These are phyloP conservation scores for Globisporangium yorkense DNA, from an alignment of 352 stramenopile species.

Conservation along the genomic window DNA sequence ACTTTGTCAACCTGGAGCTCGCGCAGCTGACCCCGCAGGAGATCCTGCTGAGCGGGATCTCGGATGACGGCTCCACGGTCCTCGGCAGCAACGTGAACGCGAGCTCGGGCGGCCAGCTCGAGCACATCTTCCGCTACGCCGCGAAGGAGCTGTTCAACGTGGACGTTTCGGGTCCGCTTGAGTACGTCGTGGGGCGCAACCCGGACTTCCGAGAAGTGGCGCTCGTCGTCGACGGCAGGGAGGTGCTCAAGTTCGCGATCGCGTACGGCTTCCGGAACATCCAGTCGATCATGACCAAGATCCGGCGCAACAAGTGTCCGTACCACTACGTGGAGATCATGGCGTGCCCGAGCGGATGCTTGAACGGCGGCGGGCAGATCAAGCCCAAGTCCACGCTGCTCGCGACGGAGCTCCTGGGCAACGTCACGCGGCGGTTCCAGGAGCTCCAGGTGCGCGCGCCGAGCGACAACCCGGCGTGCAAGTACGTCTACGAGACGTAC, in stretches of 20 bases:
- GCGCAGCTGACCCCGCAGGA: slow-evolving; percentile 63
- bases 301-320: slow-evolving; percentile 84
- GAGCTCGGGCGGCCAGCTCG: slow-evolving; percentile 85
- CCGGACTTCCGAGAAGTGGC: slow-evolving; percentile 84
- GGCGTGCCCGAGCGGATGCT: slow-evolving; percentile 96
- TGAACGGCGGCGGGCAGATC: slow-evolving; percentile 96
- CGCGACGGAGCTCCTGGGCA: slow-evolving; percentile 47
- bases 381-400: slow-evolving; percentile 58
- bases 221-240: slow-evolving; percentile 61
- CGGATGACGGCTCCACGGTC: slow-evolving; percentile 40
- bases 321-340: slow-evolving; percentile 99
- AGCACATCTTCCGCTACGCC: slow-evolving; percentile 90
- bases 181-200: slow-evolving; percentile 88
- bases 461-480: slow-evolving; percentile 64
- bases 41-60: slow-evolving; percentile 61
- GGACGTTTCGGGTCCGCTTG: slow-evolving; percentile 70
- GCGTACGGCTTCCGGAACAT: slow-evolving; percentile 98
- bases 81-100: slow-evolving; percentile 60
- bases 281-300: slow-evolving; percentile 92
- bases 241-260: slow-evolving; percentile 91
- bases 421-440: slow-evolving; percentile 64
- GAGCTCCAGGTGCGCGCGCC: slow-evolving; percentile 51
- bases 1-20: slow-evolving; percentile 62
- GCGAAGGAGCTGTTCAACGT: slow-evolving; percentile 88
- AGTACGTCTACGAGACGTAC: slow-evolving; percentile 82